Conservation (phyloP, 257 asterid genomes). For the Verbena officinalis region DNA sequence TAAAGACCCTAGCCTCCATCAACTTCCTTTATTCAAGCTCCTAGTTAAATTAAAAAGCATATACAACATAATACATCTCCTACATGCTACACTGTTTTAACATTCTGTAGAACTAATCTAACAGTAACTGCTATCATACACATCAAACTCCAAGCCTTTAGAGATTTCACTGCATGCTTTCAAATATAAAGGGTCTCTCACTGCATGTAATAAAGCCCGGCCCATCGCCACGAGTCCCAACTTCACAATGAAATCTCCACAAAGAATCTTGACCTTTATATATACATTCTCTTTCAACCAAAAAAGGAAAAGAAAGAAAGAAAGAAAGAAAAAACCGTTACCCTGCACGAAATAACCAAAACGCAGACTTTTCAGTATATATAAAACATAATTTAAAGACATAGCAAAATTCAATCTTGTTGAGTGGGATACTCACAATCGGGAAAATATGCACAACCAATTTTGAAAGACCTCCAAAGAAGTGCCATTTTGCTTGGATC, state of each 20-base stretch:
- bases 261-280: conserved; percentile 43
- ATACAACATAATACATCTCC: conserved; percentile 28
- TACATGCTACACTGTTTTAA: conserved; percentile 30
- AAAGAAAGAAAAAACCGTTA: not conserved
- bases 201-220: conserved; percentile 29
- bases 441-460: conserved; percentile 43
- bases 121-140: conserved; percentile 37
- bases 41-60: conserved; percentile 17
- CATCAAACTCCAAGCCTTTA: conserved; percentile 28
- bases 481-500: conserved; percentile 11
- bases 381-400: no score
- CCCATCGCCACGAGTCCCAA: conserved; percentile 12
- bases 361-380: no score
- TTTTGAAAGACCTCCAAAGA: conserved; percentile 19
- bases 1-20: not conserved
- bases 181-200: conserved; percentile 4
- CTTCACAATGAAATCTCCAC: conserved; percentile 27
- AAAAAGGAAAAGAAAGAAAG: conserved; percentile 4
- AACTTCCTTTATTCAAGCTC: conserved; percentile 28
- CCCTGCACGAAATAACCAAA: not conserved
- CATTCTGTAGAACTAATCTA: conserved; percentile 33
- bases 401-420: not conserved
- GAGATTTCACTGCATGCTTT: no score
- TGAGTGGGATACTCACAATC: conserved; percentile 39
- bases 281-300: conserved; percentile 35